Base-by-base conservation (phyloP, 2,329 filamentous ascomycete genomes). In the Trichoderma aggressivum region DNA sequence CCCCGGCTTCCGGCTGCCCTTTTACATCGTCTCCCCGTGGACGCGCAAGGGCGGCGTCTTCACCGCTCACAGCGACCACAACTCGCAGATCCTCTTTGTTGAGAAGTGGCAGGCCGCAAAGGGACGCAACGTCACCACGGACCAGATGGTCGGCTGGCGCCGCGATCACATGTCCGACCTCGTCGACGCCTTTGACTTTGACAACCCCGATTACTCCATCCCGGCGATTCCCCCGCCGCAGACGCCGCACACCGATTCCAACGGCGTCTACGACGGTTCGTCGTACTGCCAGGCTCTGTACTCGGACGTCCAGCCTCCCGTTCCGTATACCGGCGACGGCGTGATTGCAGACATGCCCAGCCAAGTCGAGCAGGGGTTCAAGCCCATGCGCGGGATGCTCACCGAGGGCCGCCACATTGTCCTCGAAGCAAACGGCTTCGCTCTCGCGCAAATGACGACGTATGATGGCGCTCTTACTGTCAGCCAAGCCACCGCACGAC, bases 11-110 rank as follows among this genome's bases (percentile, higher is more conserved):
- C 85, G 86, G 8, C 79, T 88, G 2, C 86, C 86, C 0, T 85
- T 88, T 72, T 85, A 85, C 73, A 86, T 88, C 76, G 81, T 88
- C 69, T 88, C 86, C 0, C 86, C 86, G 0, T 88, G 84, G 82
- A 88, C 86, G 0, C 84, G 86, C 16, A 84, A 84, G 12, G 84
- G 83, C 10, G 82, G 85, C 26, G 85, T 88, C 3, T 87, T 86
- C 72, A 86, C 85, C 0, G 86, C 88, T 75, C 84, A 85, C 56
- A 81, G 83, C 6, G 86, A 88, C 74, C 86, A 88, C 76, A 87
- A 82, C 73, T 88, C 86, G 0, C 86, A 88, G 71, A 85, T 87
- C 32, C 77, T 86, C 55, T 88, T 88, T 73, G 75, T 88, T 1
- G 86, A 88, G 76, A 77, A 84, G 74, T 86, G 85, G 84, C 75